A percentile compares a stretch with the other conserved stretches of the same genome.
phyloP scores from a whole-genome alignment of 208 protist species.

The Trypanosoma melophagium region DNA sequence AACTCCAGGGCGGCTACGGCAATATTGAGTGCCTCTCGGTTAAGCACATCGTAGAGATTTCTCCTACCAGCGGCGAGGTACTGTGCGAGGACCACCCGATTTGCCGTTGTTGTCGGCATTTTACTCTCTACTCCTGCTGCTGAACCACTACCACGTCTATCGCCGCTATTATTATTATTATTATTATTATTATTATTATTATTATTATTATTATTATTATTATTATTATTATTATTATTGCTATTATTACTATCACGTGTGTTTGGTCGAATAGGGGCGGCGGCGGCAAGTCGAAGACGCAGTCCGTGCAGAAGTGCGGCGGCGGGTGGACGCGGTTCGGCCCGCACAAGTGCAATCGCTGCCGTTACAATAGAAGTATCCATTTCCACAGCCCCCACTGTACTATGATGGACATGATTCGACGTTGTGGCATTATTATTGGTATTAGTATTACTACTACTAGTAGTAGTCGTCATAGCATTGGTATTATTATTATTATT shows the following conservation, averaged over 20 bases:
- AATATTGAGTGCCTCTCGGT: constrained; percentile 56
- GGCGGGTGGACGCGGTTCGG: no score
- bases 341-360: no score
- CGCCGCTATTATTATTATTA: not conserved
- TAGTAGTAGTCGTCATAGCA: no score
- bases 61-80: constrained; percentile 6
- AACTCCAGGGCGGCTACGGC: constrained; percentile 49
- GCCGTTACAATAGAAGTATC: no score
- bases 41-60: constrained; percentile 51
- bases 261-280: not conserved
- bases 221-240: not conserved
- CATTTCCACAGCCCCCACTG: no score
- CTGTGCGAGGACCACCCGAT: constrained; percentile 1
- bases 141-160: not conserved
- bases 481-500: no score
- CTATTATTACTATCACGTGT: not conserved
- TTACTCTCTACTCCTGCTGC: not conserved
- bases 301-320: no score
- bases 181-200: not conserved
- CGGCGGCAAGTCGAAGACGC: no score
- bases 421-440: no score
- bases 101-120: not conserved
- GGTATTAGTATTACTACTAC: no score
- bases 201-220: constrained; percentile 1
- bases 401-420: no score